phyloP scores from a whole-genome alignment of 148 eudicot genomes.

The Vaccinium darrowii region DNA sequence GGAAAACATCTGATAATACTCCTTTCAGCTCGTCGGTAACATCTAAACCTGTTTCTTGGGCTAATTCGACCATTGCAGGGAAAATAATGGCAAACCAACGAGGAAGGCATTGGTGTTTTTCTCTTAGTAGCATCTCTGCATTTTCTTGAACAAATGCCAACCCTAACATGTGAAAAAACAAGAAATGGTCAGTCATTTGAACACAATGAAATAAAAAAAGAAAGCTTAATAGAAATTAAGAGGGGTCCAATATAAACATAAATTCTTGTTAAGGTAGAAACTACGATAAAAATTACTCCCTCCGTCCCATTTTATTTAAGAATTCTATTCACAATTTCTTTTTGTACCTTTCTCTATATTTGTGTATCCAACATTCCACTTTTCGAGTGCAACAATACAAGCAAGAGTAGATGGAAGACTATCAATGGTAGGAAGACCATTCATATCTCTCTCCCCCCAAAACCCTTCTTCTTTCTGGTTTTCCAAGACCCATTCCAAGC shows the following conservation, averaged over 20 bases:
- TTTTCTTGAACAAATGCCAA: constrained; percentile 27
- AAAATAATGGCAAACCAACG: constrained; percentile 30
- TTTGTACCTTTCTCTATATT: constrained; percentile 23
- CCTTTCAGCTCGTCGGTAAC: background rate
- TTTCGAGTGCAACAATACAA: constrained; percentile 29
- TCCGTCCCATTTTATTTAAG: too few species aligned
- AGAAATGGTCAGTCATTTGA: background rate
- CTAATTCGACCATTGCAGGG: constrained; percentile 29
- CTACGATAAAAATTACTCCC: too few species aligned
- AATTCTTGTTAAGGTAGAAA: too few species aligned
- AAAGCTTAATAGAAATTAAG: too few species aligned
- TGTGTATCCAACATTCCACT: constrained; percentile 18
- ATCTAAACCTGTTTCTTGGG: constrained; percentile 19
- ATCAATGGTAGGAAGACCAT: constrained; percentile 27
- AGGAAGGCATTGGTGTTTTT: constrained; percentile 5
- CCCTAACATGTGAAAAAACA: constrained; percentile 7
- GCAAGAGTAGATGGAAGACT: constrained; percentile 33
- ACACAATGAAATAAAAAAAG: too few species aligned
- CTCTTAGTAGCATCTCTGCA: constrained; percentile 17
- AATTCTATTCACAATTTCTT: background rate
- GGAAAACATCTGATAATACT: background rate
- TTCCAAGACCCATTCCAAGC: constrained; percentile 28
- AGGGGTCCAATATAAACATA: too few species aligned
- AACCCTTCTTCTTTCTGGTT: constrained; percentile 30
- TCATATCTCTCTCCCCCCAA: constrained; percentile 23